Evolutionary conservation across 2,329 filamentous ascomycete genomes (phyloP).

Genomic region (Penicillium psychrosexuale): DNA sequence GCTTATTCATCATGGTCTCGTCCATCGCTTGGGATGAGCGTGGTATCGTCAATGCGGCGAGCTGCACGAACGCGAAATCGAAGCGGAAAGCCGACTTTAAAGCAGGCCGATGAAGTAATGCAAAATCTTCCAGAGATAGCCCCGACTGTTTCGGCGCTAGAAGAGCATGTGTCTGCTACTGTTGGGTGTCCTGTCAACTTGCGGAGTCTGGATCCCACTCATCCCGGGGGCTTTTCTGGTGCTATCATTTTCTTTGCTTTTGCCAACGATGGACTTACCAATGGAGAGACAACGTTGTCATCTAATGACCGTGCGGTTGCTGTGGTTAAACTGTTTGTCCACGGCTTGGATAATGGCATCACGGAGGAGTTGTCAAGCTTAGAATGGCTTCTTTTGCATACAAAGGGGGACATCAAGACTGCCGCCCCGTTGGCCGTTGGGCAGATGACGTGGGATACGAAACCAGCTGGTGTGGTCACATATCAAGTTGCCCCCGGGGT

Average conservation of each 20-base stretch:
- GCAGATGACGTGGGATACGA: neutral
- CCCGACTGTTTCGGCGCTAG: neutral
- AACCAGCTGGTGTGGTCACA: neutral
- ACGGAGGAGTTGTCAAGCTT: slow-evolving; percentile 1
- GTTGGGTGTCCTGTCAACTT: neutral
- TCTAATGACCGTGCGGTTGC: neutral
- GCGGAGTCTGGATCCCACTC: neutral
- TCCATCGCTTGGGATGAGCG: neutral
- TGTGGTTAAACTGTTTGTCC: neutral
- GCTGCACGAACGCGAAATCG: neutral
- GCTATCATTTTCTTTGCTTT: slow-evolving; percentile 1
- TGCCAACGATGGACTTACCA: neutral
- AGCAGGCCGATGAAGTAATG: neutral
- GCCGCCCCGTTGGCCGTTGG: neutral
- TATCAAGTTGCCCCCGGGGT: slow-evolving; percentile 1
- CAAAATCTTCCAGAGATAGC: neutral
- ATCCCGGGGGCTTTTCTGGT: neutral
- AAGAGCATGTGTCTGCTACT: neutral
- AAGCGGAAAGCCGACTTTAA: neutral
- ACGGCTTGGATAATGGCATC: neutral
- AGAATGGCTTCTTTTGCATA: slow-evolving; percentile 1
- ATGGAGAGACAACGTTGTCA: neutral
- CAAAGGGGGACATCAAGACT: neutral
- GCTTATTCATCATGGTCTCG: neutral
- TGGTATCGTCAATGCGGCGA: neutral